Percentiles rank a stretch among this genome's conserved stretches.
Evolutionary conservation across 371 early-diverging fungal genomes (phyloP).

Genomic region (Circinella umbellata): DNA sequence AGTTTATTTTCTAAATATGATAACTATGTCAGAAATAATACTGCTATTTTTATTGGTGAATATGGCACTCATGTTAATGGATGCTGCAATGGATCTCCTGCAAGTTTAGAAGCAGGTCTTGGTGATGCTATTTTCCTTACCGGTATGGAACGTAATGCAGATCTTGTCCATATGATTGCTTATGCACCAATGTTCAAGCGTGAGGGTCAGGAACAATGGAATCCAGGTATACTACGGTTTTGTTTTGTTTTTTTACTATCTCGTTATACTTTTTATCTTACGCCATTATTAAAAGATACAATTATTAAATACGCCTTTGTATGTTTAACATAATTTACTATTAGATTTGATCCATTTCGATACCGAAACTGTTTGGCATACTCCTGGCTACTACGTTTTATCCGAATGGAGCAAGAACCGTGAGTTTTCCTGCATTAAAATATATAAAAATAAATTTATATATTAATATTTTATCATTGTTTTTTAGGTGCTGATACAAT

Average conservation of each 20-base stretch:
- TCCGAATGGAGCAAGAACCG: slow-evolving; percentile 24
- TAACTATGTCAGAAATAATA: slow-evolving; percentile 13
- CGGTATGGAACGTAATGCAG: slow-evolving; percentile 35
- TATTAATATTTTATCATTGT: neutral
- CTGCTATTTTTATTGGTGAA: slow-evolving; percentile 30
- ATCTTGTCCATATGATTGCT: slow-evolving; percentile 30
- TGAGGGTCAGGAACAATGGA: slow-evolving; percentile 31
- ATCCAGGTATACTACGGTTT: slow-evolving; percentile 17
- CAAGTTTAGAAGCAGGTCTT: slow-evolving; percentile 31
- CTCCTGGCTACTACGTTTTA: slow-evolving; percentile 24
- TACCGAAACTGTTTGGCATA: slow-evolving; percentile 24
- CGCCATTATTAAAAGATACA: too few species aligned
- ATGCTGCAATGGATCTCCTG: slow-evolving; percentile 26
- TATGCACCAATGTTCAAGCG: slow-evolving; percentile 34
- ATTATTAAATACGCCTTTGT: too few species aligned
- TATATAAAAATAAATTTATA: too few species aligned
- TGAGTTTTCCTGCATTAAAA: slow-evolving; percentile 2
- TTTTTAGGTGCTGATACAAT: slow-evolving; percentile 24
- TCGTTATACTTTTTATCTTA: too few species aligned
- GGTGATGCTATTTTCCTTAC: slow-evolving; percentile 29
- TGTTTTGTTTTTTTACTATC: too few species aligned
- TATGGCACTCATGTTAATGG: slow-evolving; percentile 26
- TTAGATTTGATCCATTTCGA: slow-evolving; percentile 26
- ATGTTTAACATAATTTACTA: neutral
- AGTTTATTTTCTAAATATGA: slow-evolving; percentile 12